Percentiles rank a stretch among this genome's conserved stretches.
phyloP scores from a whole-genome alignment of 2,329 filamentous ascomycete genomes.

The Dactylella cylindrospora region DNA sequence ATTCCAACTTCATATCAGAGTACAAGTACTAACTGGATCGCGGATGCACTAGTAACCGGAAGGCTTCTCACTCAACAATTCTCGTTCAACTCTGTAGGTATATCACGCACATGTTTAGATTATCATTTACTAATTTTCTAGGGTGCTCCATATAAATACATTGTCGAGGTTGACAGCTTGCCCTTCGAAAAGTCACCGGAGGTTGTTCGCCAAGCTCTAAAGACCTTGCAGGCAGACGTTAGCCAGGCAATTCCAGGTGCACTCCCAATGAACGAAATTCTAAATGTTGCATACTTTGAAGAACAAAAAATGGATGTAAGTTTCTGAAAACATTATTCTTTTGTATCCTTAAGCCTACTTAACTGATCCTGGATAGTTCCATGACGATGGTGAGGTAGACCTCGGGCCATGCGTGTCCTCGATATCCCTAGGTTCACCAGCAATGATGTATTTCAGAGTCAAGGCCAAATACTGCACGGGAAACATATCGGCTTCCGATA shows the following conservation, averaged over 20 bases:
- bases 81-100: constrained; percentile 58
- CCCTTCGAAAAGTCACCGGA: constrained; percentile 57
- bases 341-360: neutral
- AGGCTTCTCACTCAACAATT: constrained; percentile 60
- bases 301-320: constrained; percentile 61
- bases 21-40: no score
- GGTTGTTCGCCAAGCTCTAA: constrained; percentile 57
- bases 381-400: constrained; percentile 67
- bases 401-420: constrained; percentile 66
- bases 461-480: constrained; percentile 56
- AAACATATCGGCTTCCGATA: constrained; percentile 43
- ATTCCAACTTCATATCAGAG: no score
- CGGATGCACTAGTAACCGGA: constrained; percentile 47
- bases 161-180: constrained; percentile 59
- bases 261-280: constrained; percentile 63
- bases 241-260: constrained; percentile 46
- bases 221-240: constrained; percentile 51
- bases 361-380: constrained; percentile 55
- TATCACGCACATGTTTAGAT: constrained; percentile 43
- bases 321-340: constrained; percentile 14
- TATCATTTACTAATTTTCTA: constrained; percentile 48
- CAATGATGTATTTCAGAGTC: constrained; percentile 62
- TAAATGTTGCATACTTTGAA: constrained; percentile 66
- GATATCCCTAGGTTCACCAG: constrained; percentile 62
- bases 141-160: constrained; percentile 69